Percentiles rank a stretch among this genome's conserved stretches.
Evolutionary conservation across 768 basidiomycete genomes (phyloP).

Genomic region (Amylocystis lapponica): DNA sequence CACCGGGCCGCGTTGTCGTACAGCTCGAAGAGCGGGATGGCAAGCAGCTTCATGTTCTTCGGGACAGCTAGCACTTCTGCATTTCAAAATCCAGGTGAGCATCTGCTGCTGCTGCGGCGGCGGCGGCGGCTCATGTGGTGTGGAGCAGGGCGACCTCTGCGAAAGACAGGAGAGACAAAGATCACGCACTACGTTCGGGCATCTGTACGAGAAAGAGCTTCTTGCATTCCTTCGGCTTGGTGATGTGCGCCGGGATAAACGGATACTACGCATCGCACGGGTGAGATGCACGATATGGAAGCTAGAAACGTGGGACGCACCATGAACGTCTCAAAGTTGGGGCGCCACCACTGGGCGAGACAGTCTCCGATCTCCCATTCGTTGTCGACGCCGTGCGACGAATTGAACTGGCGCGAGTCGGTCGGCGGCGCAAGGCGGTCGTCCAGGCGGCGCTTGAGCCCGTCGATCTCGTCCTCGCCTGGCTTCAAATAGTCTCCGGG

Average conservation of each 20-base stretch:
- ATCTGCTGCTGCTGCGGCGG: background rate
- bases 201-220: constrained; percentile 93
- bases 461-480: constrained; percentile 88
- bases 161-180: background rate
- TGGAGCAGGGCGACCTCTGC: background rate
- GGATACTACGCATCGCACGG: constrained; percentile 60
- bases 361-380: constrained; percentile 98
- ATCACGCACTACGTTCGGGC: constrained; percentile 80
- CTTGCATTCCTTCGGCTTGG: constrained; percentile 97
- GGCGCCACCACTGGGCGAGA: constrained; percentile 97
- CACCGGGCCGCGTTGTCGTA: constrained; percentile 95
- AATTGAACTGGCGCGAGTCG: constrained; percentile 69
- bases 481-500: constrained; percentile 99
- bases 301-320: constrained; percentile 39
- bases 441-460: constrained; percentile 84
- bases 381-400: constrained; percentile 70
- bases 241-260: constrained; percentile 91
- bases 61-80: constrained; percentile 94
- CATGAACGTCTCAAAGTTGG: constrained; percentile 99
- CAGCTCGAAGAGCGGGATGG: constrained; percentile 93
- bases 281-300: background rate
- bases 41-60: constrained; percentile 97
- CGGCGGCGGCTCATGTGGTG: background rate
- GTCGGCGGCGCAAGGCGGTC: constrained; percentile 80
- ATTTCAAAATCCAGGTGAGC: background rate